Conservation (phyloP, 2,329 filamentous ascomycete species). For the Talaromyces sp. region DNA sequence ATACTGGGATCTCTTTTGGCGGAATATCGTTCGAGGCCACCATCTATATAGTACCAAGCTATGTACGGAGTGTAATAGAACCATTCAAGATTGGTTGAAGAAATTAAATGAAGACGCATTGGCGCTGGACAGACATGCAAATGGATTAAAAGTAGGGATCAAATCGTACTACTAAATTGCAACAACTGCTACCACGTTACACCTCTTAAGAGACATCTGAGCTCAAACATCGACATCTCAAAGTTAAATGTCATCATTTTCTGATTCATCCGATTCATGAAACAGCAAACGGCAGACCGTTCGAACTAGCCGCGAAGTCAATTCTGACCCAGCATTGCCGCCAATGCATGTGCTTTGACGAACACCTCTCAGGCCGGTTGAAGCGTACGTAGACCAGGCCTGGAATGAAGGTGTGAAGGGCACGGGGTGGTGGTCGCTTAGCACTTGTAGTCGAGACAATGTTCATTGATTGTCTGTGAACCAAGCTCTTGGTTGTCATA, state of each 20-base stretch:
- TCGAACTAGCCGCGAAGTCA: neutral
- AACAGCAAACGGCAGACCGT: neutral
- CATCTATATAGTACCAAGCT: neutral
- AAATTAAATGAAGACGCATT: neutral
- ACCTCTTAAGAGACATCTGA: neutral
- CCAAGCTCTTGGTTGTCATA: neutral
- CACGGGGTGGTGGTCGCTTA: neutral
- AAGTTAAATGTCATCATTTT: neutral
- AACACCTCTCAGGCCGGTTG: neutral
- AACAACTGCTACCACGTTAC: neutral
- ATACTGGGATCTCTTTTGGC: neutral
- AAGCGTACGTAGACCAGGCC: no score
- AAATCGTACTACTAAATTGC: neutral
- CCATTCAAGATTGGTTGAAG: neutral
- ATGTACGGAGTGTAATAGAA: neutral
- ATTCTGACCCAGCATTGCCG: neutral
- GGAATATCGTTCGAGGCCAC: neutral
- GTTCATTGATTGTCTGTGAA: neutral
- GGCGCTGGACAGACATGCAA: neutral
- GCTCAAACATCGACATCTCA: neutral
- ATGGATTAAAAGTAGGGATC: neutral
- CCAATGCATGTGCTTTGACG: neutral
- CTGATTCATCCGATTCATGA: neutral
- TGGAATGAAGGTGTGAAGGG: neutral
- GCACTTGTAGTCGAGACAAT: neutral